A percentile compares a stretch with the other conserved stretches of the same genome.
These are phyloP conservation scores for Oryza australiensis DNA, from an alignment of 176 grass and related monocot genomes.

Conservation along the genomic window DNA sequence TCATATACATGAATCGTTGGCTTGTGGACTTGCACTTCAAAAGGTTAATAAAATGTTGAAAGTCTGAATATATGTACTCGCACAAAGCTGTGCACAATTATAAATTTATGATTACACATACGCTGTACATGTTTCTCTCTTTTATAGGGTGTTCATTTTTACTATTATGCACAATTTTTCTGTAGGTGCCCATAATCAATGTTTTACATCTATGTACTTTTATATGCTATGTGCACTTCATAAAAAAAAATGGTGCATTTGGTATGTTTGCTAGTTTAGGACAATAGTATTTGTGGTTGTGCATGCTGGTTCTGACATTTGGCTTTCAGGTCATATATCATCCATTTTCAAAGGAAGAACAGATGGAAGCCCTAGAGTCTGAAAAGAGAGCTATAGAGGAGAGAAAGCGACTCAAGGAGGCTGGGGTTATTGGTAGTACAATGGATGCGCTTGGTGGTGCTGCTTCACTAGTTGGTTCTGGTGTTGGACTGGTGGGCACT, in stretches of 20 bases:
- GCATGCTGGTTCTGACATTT: slow-evolving; percentile 3
- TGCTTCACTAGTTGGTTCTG: slow-evolving; percentile 76
- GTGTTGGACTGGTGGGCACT: slow-evolving; percentile 74
- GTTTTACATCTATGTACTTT: not conserved
- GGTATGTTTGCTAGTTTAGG: not conserved
- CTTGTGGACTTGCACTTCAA: too few relatives aligned
- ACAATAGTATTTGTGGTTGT: not conserved
- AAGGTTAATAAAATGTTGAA: too few relatives aligned
- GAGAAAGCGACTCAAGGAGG: slow-evolving; percentile 81
- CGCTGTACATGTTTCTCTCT: not conserved
- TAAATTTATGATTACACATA: not conserved
- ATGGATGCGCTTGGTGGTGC: slow-evolving; percentile 94
- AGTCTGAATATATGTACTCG: not conserved
- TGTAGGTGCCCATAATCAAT: not conserved
- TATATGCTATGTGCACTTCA: not conserved
- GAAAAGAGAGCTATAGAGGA: slow-evolving; percentile 82
- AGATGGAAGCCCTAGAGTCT: slow-evolving; percentile 54
- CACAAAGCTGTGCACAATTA: not conserved
- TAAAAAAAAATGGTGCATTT: not conserved
- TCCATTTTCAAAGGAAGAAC: slow-evolving; percentile 82
- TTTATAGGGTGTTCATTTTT: too few relatives aligned
- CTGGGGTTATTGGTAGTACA: slow-evolving; percentile 82
- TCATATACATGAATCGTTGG: too few relatives aligned
- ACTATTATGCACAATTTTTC: not conserved
- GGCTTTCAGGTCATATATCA: slow-evolving; percentile 66